A percentile compares a stretch with the other conserved stretches of the same genome.
These are phyloP conservation scores for Parietaria judaica DNA, from an alignment of 306 rosid genomes.

Conservation along the genomic window DNA sequence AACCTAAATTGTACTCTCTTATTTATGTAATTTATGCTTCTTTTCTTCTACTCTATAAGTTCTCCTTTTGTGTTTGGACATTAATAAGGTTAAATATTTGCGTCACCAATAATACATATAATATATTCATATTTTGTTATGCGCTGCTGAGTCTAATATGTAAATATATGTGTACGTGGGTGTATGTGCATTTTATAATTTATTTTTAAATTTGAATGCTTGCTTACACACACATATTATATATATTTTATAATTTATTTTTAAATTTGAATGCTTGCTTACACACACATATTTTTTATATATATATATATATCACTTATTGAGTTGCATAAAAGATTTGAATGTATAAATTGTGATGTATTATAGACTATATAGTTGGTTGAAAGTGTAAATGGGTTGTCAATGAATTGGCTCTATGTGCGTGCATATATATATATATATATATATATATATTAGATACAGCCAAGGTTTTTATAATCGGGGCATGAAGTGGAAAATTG, in stretches of 20 bases:
- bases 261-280: background rate
- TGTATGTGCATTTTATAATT: background rate
- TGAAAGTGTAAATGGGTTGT: background rate
- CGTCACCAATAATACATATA: too few species aligned
- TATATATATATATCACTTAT: too few species aligned
- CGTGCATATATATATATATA: background rate
- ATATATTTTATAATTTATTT: background rate
- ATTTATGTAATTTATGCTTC: background rate
- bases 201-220: background rate
- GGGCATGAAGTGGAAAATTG: too few species aligned
- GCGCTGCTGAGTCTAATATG: too few species aligned
- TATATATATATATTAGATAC: too few species aligned
- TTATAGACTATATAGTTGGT: background rate
- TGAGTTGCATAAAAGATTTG: too few species aligned
- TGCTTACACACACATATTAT: background rate
- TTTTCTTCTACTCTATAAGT: too few species aligned
- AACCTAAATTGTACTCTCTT: background rate
- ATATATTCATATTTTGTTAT: too few species aligned
- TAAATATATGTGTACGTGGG: too few species aligned
- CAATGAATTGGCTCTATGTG: conserved; percentile 15
- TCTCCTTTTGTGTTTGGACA: background rate
- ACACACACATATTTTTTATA: too few species aligned
- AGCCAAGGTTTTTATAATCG: too few species aligned
- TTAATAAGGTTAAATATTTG: background rate
- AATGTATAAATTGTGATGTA: too few species aligned